Base-by-base conservation (phyloP, 2,329 filamentous ascomycete genomes). In the Neonectria coccinea region DNA sequence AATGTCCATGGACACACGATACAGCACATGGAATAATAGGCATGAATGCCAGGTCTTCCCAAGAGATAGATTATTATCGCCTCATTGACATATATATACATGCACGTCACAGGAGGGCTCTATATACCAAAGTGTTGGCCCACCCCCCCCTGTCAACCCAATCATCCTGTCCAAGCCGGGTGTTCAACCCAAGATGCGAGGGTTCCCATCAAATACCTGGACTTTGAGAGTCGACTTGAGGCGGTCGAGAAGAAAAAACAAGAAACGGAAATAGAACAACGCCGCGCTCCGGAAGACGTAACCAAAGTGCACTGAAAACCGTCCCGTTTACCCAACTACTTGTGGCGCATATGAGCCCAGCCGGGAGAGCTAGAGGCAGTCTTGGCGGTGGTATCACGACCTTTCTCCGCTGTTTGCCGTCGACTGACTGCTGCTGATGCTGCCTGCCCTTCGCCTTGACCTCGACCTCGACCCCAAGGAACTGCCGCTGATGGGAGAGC, bases 401-500 rank as follows among this genome's bases (percentile, higher is more conserved):
- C 18, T n/a, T n/a, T 31, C 16, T 20, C n/a, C 39, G 39, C 39
- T 42, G 39, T 42, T 18, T 5, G n/a, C 20, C 44, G n/a, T 27
- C 47, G 50, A 25, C 51, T 22, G 42, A 36, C 33, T 44, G 54
- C 29, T 47, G 47, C 33, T 44, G 54, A 10, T 41, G 47, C 39
- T 42, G 39, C 39, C 53, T 47, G 18, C 27, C 11, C 45, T 54
- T 58, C 39, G 25, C 29, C 29, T 25, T 25, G 3, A 25, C 33
- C 41, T 44, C 14, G 33, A 22, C 50, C 48, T 36, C 25, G 20
- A 39, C 31, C 20, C 50, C 31, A 48, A 69, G 25, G 65, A 70
- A 58, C 53, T 63, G 29, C 57, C 67, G n/a, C 65, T 64, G 45
- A 65, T 72, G 41, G 68, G 65, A 74, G 76, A 78, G 60, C 71